Evolutionary conservation across 1,139 yeast genomes (phyloP).

Genomic region (Hemisphaericaspora xylanilytica): DNA sequence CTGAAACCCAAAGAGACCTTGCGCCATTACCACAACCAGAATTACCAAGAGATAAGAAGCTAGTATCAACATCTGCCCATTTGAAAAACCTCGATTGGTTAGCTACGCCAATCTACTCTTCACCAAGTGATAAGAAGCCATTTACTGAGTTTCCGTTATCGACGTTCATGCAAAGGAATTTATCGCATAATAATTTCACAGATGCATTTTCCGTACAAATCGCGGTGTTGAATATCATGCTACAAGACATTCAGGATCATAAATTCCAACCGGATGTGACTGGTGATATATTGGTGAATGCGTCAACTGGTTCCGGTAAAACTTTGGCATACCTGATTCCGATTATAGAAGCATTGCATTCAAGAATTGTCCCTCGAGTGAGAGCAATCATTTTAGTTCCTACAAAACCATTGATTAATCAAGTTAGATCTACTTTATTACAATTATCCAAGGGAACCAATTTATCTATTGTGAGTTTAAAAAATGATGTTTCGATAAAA

Average conservation of each 20-base stretch:
- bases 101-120: conserved; percentile 57
- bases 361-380: conserved; percentile 66
- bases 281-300: conserved; percentile 85
- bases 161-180: conserved; percentile 43
- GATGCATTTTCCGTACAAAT: conserved; percentile 79
- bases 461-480: conserved; percentile 57
- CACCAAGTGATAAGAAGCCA: conserved; percentile 40
- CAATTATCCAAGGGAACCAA: conserved; percentile 65
- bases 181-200: conserved; percentile 43
- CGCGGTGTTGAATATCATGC: conserved; percentile 56
- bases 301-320: conserved; percentile 96
- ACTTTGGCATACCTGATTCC: conserved; percentile 90
- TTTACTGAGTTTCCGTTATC: conserved; percentile 44
- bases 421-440: conserved; percentile 67
- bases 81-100: conserved; percentile 60
- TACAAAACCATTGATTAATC: conserved; percentile 81
- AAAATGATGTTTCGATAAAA: conserved; percentile 55
- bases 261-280: conserved; percentile 55
- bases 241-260: conserved; percentile 47
- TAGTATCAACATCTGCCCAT: conserved; percentile 40
- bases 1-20: conserved; percentile 46
- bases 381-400: conserved; percentile 85
- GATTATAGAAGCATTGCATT: conserved; percentile 62
- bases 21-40: conserved; percentile 85
- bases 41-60: conserved; percentile 49